Evolutionary conservation across 2,329 filamentous ascomycete genomes (phyloP), one percentile per base, ranked within the genome.

Genomic region (Sclerotinia glacialis): DNA sequence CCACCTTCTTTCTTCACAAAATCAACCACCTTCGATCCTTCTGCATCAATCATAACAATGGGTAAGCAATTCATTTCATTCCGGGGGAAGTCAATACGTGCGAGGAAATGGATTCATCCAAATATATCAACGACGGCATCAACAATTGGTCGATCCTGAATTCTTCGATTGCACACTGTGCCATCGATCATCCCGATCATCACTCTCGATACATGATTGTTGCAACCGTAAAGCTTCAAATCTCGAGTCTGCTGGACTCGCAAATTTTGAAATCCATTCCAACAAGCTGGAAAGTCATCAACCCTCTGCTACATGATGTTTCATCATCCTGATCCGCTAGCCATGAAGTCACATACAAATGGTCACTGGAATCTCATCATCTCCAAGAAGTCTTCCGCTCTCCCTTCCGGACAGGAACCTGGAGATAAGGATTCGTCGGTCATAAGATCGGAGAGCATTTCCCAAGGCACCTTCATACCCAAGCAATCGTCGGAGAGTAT

Each of bases 21-120:
- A 58, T 70, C 66, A 77, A 77, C 72, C 64, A 61, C 69, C 55
- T 70, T 74, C 72, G 72, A 71, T 70, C 74, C 67, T 76, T 74
- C 73, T 73, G 71, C 69, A 70, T 50, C 60, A 73, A 63, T 70
- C 68, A 54, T 71, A 47, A 75, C 71, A 74, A 76, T 76, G 74
- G 74, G 74, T 76, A 76, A 76, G 74, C 74, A 74, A 69, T 72
- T 72, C 72, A 65, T 54, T 72, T 73, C 72, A 66, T 67, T 73
- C 71, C 67, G 37, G 49, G 56, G 64, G 62, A 64, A 67, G 65
- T 54, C 54, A 66, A 66, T 58, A 65, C 65, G 64, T 47, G 62
- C 60, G 44, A 40, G 6, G 65, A 42, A 52, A 50, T 50, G 62
- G 63, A 60, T 53, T 53, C 56, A 55, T 34, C 44, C n/a, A n/a